These are phyloP conservation scores for Arabidopsis thaliana DNA, from an alignment of 345 rosid genomes.

Conservation along the genomic window TAIR10.1 NC_003070.9:23594501-23595000, in stretches of 20 bases:
- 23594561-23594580: slow-evolving; percentile 65
- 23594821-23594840: slow-evolving; percentile 3
- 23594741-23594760: slow-evolving; percentile 15
- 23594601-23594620: slow-evolving; percentile 70
- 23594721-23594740: slow-evolving; percentile 15
- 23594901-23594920: neutral
- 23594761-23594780: slow-evolving; percentile 5
- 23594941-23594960: neutral
- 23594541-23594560: slow-evolving; percentile 50
- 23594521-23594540: slow-evolving; percentile 17
- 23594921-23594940: neutral
- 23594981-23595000: slow-evolving; percentile 26
- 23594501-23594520: neutral
- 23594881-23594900: neutral
- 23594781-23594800: slow-evolving; percentile 1
- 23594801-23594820: neutral
- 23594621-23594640: slow-evolving; percentile 71
- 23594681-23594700: slow-evolving; percentile 63
- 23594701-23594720: slow-evolving; percentile 46
- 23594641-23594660: slow-evolving; percentile 60
- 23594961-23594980: neutral
- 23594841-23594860: neutral
- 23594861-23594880: neutral
- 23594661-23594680: slow-evolving; percentile 66
- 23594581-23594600: slow-evolving; percentile 64